Conservation (phyloP, 2,329 filamentous ascomycete species). For the Chaetoscypha palmicola region DNA sequence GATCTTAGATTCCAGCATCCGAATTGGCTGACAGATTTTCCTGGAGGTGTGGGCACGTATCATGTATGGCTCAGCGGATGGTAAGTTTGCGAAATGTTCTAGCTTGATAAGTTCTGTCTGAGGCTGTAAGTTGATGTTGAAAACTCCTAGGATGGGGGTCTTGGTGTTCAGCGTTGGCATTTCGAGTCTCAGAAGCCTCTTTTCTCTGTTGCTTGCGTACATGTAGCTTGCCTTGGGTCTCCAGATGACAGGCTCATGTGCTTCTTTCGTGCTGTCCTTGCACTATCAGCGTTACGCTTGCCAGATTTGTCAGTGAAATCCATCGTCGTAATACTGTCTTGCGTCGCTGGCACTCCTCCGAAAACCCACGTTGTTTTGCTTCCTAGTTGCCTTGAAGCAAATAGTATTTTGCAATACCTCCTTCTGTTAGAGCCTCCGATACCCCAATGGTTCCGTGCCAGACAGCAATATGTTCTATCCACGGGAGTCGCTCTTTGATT, state of each 20-base stretch:
- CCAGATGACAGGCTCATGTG: conserved; percentile 4
- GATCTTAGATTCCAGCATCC: not conserved
- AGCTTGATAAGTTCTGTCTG: conserved; percentile 2
- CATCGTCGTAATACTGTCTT: conserved; percentile 12
- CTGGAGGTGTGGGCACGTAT: conserved; percentile 5
- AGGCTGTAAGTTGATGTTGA: conserved; percentile 7
- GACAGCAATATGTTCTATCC: conserved; percentile 13
- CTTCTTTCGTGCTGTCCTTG: conserved; percentile 7
- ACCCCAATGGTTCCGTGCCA: conserved; percentile 18
- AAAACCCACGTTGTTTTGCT: conserved; percentile 12
- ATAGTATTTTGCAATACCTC: conserved; percentile 8
- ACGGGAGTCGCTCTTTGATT: conserved; percentile 9
- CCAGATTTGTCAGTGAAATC: conserved; percentile 13
- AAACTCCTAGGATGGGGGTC: conserved; percentile 5
- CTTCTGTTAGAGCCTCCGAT: conserved; percentile 14
- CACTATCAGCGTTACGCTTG: conserved; percentile 4
- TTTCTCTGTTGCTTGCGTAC: conserved; percentile 7
- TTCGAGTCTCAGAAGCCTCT: conserved; percentile 3
- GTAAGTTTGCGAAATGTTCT: conserved; percentile 2
- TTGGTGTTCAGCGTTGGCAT: conserved; percentile 8
- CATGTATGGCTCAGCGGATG: not conserved
- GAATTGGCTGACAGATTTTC: not conserved
- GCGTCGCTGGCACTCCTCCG: conserved; percentile 8
- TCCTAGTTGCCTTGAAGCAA: conserved; percentile 8
- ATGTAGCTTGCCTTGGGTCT: conserved; percentile 7